These are phyloP conservation scores for Butyriboletus appendiculatus DNA, from an alignment of 1,284 basidiomycete genomes.

Conservation along the genomic window DNA sequence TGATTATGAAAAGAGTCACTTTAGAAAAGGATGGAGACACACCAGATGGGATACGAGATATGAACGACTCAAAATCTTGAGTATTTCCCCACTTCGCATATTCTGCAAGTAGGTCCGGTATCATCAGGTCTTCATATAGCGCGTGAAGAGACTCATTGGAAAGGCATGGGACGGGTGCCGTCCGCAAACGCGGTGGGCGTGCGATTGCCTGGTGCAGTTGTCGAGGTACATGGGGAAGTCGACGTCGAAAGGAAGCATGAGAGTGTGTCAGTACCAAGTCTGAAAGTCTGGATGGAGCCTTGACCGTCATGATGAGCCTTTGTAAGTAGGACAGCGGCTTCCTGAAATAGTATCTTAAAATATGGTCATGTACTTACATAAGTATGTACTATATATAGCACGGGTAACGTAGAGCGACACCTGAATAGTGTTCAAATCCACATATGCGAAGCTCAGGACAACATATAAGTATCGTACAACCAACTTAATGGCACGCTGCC, in stretches of 20 bases:
- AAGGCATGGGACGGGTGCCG: background rate
- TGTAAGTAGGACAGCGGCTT: too few relatives aligned
- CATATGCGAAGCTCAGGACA: background rate
- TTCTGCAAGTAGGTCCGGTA: constrained; percentile 41
- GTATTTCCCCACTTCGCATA: constrained; percentile 53
- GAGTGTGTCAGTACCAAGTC: constrained; percentile 1
- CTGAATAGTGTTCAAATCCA: background rate
- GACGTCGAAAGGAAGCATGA: constrained; percentile 1
- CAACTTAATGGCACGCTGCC: background rate
- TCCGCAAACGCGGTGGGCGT: background rate
- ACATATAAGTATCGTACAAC: background rate
- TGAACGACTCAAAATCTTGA: constrained; percentile 45
- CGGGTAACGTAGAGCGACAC: too few relatives aligned
- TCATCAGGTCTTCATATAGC: too few relatives aligned
- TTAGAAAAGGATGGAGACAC: constrained; percentile 10
- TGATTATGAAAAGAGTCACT: background rate
- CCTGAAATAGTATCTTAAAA: too few relatives aligned
- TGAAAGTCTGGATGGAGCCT: constrained; percentile 4
- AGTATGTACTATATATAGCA: too few relatives aligned
- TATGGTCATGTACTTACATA: too few relatives aligned
- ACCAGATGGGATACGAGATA: constrained; percentile 48
- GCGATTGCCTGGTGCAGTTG: constrained; percentile 26
- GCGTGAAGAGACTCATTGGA: too few relatives aligned
- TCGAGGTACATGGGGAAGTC: constrained; percentile 9
- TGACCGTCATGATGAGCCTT: background rate